Evolutionary conservation across 2,329 filamentous ascomycete genomes (phyloP), one percentile per base, ranked within the genome.

Genomic region (Fusarium succisae): DNA sequence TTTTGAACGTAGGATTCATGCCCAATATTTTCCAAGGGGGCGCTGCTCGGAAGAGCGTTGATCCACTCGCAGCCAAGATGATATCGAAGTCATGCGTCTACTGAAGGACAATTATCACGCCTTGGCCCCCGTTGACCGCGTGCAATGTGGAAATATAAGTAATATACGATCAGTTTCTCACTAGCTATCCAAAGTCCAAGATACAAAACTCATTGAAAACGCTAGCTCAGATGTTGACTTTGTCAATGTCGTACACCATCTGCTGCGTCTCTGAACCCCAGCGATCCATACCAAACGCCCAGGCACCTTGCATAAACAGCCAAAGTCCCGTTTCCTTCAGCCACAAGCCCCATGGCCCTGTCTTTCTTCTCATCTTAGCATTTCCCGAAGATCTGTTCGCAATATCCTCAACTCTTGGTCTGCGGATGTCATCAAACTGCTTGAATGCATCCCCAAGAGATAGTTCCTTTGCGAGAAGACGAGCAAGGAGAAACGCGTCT

Each of bases 41-140:
- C 62, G 37, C 37, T 44, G 43, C 13, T n/a, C 50, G 50, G 62
- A 66, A 59, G 30, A 66, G 62, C 9, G 15, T 59, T 66, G 32
- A 66, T 66, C 64, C 62, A 39, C 14, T 24, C 14, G 10, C 15
- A 39, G 58, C 63, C 47, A 65, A 56, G 59, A 41, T 11, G 14
- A 32, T 37, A 20, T 12, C 20, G 54, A 60, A 35, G 22, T 35
- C 26, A 63, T 63, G 43, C 60, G 3, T 44, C 20, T 41, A 24
- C 18, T 48, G 43, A 60, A n/a, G 22, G 6, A 12, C 3, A 3
- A 11, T 8, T 4, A 10, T 35, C 51, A 22, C 4, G 35, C 5
- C 35, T 41, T 39, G 15, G 24, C 6, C 10, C 14, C 3, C 8
- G 4, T n/a, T n/a, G 4, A 14, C 20, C 20, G 6, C 24, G 14